phyloP scores from a whole-genome alignment of 208 protist genomes.

The Leishmania tarentolae region DNA sequence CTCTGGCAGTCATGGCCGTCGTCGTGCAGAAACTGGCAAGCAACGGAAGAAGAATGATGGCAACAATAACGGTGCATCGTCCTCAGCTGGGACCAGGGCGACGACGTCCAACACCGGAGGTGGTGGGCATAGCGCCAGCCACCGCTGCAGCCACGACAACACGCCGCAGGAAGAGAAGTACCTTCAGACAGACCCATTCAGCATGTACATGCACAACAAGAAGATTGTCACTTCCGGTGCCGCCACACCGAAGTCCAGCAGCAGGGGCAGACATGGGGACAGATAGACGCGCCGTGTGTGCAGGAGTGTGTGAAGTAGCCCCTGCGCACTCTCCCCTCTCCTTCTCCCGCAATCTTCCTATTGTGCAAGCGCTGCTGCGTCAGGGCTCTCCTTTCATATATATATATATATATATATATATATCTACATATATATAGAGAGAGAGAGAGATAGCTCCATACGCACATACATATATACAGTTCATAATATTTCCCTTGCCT shows the following conservation, averaged over 20 bases:
- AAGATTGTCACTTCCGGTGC: constrained; percentile 13
- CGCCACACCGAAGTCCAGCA: background rate
- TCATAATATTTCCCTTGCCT: background rate
- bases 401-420: background rate
- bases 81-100: background rate
- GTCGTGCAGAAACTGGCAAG: background rate
- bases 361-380: background rate
- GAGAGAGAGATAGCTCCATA: no score
- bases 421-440: background rate
- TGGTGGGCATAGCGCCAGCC: background rate
- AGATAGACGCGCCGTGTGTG: background rate
- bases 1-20: constrained; percentile 1
- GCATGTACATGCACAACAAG: constrained; percentile 59
- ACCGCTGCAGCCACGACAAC: constrained; percentile 42
- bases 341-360: background rate
- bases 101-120: background rate
- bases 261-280: background rate
- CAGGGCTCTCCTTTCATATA: no score
- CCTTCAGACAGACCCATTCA: constrained; percentile 47
- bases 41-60: background rate
- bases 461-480: no score
- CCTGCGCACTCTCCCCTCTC: background rate
- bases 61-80: constrained; percentile 6
- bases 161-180: constrained; percentile 50
- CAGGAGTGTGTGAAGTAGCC: background rate